phyloP scores from a whole-genome alignment of 1,284 basidiomycete genomes.

The Coriolopsis trogii region DNA sequence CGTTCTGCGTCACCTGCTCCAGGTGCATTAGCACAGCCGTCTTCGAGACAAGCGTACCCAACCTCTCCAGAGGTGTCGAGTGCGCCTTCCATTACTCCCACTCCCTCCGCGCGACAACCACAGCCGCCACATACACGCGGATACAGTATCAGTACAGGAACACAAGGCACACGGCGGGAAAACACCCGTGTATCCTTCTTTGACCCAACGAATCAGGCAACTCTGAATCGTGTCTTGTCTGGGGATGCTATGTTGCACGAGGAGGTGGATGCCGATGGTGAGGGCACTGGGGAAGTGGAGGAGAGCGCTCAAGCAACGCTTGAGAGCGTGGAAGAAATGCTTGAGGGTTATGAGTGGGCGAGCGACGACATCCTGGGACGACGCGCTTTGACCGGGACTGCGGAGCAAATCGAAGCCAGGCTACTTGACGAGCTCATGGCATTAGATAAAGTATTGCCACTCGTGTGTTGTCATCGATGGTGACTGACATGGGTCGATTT shows the following conservation, averaged over 20 bases:
- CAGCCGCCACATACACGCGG: constrained; percentile 20
- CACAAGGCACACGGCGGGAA: constrained; percentile 45
- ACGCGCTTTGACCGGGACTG: constrained; percentile 69
- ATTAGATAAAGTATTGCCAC: constrained; percentile 77
- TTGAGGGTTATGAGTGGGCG: constrained; percentile 97
- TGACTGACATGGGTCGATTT: background rate
- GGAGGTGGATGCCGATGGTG: constrained; percentile 38
- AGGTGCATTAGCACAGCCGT: constrained; percentile 20
- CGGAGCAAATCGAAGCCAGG: constrained; percentile 87
- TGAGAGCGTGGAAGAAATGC: constrained; percentile 95
- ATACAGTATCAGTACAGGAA: constrained; percentile 20
- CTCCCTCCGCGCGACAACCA: constrained; percentile 17
- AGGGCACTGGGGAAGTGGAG: constrained; percentile 61
- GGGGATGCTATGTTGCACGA: constrained; percentile 40
- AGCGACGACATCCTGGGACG: constrained; percentile 68
- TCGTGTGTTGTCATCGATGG: background rate
- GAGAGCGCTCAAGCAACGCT: constrained; percentile 81
- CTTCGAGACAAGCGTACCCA: constrained; percentile 30
- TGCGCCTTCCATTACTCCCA: constrained; percentile 8
- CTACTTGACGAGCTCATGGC: constrained; percentile 87
- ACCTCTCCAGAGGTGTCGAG: constrained; percentile 14
- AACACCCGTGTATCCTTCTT: constrained; percentile 80
- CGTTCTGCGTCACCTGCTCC: constrained; percentile 29
- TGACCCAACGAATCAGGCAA: constrained; percentile 73
- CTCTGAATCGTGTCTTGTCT: constrained; percentile 74